These are phyloP conservation scores for Solanum peruvianum DNA, from an alignment of 257 asterid genomes.

Conservation along the genomic window DNA sequence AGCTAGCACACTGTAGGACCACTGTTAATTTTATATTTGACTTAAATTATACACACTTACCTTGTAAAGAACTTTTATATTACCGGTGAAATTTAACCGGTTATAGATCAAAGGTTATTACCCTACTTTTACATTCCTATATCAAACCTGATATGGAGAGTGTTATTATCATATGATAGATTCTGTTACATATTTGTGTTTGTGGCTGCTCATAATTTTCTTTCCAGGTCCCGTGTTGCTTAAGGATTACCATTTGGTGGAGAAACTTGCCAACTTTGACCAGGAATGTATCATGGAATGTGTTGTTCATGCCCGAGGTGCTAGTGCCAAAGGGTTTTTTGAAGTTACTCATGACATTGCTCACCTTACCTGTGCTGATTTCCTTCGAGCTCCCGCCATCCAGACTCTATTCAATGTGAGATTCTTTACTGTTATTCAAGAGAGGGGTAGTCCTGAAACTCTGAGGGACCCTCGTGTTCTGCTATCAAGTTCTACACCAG, in stretches of 20 bases:
- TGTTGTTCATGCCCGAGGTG: constrained; percentile 35
- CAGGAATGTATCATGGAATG: constrained; percentile 23
- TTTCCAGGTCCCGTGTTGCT: constrained; percentile 21
- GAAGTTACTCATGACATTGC: constrained; percentile 28
- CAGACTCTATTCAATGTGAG: constrained; percentile 27
- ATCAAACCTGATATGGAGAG: background rate
- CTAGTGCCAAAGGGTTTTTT: constrained; percentile 29
- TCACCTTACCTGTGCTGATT: constrained; percentile 24
- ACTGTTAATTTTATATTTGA: background rate
- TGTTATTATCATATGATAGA: background rate
- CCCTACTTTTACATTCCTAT: background rate
- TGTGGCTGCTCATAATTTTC: background rate
- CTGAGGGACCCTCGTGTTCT: constrained; percentile 27
- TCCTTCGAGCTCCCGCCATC: constrained; percentile 25
- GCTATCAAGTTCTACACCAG: constrained; percentile 34
- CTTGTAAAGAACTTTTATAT: background rate
- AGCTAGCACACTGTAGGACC: background rate
- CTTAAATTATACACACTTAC: background rate
- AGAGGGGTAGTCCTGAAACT: constrained; percentile 29
- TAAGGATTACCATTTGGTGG: constrained; percentile 32
- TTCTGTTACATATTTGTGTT: background rate
- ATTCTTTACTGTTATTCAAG: constrained; percentile 27
- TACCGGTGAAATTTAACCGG: background rate
- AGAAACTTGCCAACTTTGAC: constrained; percentile 31
- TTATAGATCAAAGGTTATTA: background rate